phyloP scores from a whole-genome alignment of 1,139 yeast species.

The Yamadazyma mexicana region DNA sequence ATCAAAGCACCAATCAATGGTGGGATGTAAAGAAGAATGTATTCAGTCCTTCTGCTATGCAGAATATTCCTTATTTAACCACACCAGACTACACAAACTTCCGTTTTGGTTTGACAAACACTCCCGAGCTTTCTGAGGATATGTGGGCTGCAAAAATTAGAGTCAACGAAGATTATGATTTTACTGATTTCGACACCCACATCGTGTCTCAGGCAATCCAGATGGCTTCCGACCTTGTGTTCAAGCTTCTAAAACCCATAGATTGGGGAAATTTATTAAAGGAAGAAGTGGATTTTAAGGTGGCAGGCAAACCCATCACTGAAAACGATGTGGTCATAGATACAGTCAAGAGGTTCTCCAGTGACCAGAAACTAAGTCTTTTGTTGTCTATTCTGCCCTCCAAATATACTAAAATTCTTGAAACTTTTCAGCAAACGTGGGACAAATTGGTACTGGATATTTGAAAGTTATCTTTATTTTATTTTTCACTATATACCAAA shows the following conservation, averaged over 20 bases:
- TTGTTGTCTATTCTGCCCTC: constrained; percentile 17
- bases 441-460: constrained; percentile 9
- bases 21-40: constrained; percentile 27
- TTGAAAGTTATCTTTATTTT: not conserved
- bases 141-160: constrained; percentile 52
- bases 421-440: constrained; percentile 23
- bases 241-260: constrained; percentile 28
- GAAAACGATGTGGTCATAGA: constrained; percentile 15
- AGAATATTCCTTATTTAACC: constrained; percentile 58
- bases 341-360: constrained; percentile 16
- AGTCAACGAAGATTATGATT: constrained; percentile 53
- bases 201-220: constrained; percentile 34
- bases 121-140: constrained; percentile 29
- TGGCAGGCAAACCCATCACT: constrained; percentile 14
- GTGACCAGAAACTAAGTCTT: constrained; percentile 24
- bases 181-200: constrained; percentile 36
- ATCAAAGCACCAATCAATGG: constrained; percentile 53
- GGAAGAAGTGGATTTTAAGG: constrained; percentile 11
- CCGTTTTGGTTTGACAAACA: constrained; percentile 35
- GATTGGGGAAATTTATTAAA: constrained; percentile 20
- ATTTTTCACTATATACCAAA: not conserved
- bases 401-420: constrained; percentile 11
- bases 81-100: constrained; percentile 49
- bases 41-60: constrained; percentile 31
- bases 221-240: constrained; percentile 28